Evolutionary conservation across 345 rosid genomes (phyloP).

Genomic region (Lenwebbia sp.): DNA sequence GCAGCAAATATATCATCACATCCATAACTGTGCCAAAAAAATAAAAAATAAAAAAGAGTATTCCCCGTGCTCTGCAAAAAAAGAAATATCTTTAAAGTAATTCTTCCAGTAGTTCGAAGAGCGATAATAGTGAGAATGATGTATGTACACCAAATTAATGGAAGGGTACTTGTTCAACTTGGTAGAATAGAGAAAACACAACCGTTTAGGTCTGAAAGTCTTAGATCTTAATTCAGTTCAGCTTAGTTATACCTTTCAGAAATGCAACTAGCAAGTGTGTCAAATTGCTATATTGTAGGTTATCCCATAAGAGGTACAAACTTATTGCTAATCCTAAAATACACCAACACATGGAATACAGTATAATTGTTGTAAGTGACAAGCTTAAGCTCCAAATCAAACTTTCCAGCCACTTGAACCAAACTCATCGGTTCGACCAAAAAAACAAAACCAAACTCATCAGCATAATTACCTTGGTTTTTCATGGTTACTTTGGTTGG

Average conservation of each 20-base stretch:
- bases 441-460: neutral
- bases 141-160: neutral
- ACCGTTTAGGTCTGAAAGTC: neutral
- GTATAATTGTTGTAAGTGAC: neutral
- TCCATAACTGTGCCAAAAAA: neutral
- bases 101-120: neutral
- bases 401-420: neutral
- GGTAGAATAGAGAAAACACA: neutral
- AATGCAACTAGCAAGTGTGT: neutral
- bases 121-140: neutral
- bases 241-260: neutral
- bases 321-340: neutral
- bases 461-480: neutral
- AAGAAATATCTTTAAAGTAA: neutral
- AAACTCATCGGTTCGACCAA: too few species aligned
- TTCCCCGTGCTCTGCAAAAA: neutral
- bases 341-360: neutral
- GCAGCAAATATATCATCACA: neutral
- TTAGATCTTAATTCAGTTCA: neutral
- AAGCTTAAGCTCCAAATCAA: neutral
- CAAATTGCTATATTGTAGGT: neutral
- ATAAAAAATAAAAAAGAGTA: too few species aligned
- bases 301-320: neutral
- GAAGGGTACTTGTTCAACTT: neutral
- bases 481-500: neutral